Evolutionary conservation across 2,329 filamentous ascomycete genomes (phyloP), one percentile per base, ranked within the genome.

Genomic region (Monilinia aucupariae): DNA sequence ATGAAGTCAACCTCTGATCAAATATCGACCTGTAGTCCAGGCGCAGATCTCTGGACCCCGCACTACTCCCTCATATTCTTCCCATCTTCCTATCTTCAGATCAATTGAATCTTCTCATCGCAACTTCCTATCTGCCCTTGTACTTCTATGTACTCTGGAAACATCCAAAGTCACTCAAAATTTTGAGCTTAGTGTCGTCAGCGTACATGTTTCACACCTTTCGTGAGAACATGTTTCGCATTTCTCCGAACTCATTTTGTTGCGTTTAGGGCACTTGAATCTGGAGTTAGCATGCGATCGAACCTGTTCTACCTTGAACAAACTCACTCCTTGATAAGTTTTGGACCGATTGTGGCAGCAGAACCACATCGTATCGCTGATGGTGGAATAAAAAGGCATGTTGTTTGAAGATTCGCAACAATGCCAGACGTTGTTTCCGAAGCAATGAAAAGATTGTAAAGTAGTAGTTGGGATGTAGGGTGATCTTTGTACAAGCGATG

Each of bases 321-420:
- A 34, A 47, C 41, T 37, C 9, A 58, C 54, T 17, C 27, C 30
- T 12, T 17, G 27, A 25, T 20, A 25, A n/a, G 22, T 32, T 6
- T 20, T 5, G 9, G 41, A 34, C 30, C 4, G 8, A 1, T 13
- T 37, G 25, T 58, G 1, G 10, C 54, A 58, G 41, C 54, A 58
- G 27, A 58, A 17, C 54, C 54, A 58, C 54, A 58, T 58, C 15
- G 54, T 58, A 13, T 58, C 54, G 15, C 41, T 58, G 13, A 58
- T 32, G 43, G 27, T 58, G 15, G 41, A 58, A 47, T 20, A 47
- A n/a, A 47, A 58, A 58, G 54, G 54, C 54, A 58, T 58, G 3
- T 47, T 47, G 39, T 37, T 58, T 37, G 10, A n/a, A 2, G 5
- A 37, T 3, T 25, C 30, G 37, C 15, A 39, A 15, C n/a, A 45